Evolutionary conservation across 2,329 filamentous ascomycete genomes (phyloP), one percentile per base, ranked within the genome.

Genomic region (Dothidotthia symphoricarpi): DNA sequence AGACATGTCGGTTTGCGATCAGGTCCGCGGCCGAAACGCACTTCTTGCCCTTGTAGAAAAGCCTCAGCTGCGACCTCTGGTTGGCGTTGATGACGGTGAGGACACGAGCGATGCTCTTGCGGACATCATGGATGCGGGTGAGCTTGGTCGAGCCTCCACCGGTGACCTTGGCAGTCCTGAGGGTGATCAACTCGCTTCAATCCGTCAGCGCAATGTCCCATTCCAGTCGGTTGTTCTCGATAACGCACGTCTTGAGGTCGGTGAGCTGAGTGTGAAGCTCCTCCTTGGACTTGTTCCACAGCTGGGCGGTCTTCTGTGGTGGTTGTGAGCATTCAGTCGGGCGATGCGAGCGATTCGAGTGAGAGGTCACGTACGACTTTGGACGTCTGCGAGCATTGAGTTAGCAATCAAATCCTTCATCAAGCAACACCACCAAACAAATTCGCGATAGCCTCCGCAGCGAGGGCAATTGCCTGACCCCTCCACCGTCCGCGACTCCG

Each of bases 11-110:
- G 29, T 27, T 24, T 33, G 12, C 24, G 24, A 24, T 22, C n/a
- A 33, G 24, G 37, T 8, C 17, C 34, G 31, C 31, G 29, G 40
- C 32, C 31, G 38, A 25, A 34, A 64, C 63, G 54, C 52, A 66
- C 82, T 96, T 97, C 88, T 97, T 97, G 85, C 86, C 86, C 83
- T 95, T 94, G 85, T 98, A 98, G 86, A 97, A 97, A 61, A 97
- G 81, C 47, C 63, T 59, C 43, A 98, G 88, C 79, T 97, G 90
- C 61, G 88, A 81, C 74, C 94, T 86, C 81, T 98, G 93, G 83
- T 95, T 97, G 76, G 89, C 86, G 83, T 97, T 98, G 85, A 98
- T 95, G 79, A 98, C 82, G 75, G 93, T 98, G 67, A 98, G 85
- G 76, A 96, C 88, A 71, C 91, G 90, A 70, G 93, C 94, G 76